Base-by-base conservation (phyloP, 768 basidiomycete genomes). In the Psilocybe cubensis region DNA sequence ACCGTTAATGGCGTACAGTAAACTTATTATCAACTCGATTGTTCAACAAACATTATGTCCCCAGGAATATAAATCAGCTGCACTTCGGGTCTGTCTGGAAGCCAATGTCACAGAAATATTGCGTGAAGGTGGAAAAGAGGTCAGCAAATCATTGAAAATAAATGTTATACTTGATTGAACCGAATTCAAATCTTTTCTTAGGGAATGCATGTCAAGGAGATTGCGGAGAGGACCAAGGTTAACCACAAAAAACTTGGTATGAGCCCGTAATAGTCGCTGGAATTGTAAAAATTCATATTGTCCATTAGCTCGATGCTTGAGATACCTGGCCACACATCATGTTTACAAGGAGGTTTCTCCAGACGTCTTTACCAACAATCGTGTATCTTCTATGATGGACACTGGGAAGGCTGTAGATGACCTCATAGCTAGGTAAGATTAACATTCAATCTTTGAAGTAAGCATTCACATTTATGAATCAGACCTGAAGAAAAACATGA, bases 181-280 rank as follows among this genome's bases (percentile, higher is more conserved):
- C 10, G 8, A 21, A 42, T 2, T 18, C 29, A 17, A 14, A 5
- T 43, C 6, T 27, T 17, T 4, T 20, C 28, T 27, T 56, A 74
- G 74, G 76, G 76, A 0, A 53, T 75, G 21, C 77, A 79, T 31
- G 66, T 72, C n/a, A 57, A 67, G 6, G 74, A 76, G 5, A 77
- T 79, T 35, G 74, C 71, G 11, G 65, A 61, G 21, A 70, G 14
- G 31, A 14, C 31, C 14, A 33, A 3, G 8, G 14, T 33, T 33
- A 14, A 33, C 14, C 8, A 14, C 31, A 14, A 33, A 14, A 3
- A 33, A 1, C 31, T 33, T 14, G 31, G 31, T 33, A 14, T n/a
- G n/a, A n/a, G 31, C 9, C 31, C 14, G 8, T 33, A 8, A 14
- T 33, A 14, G 8, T 33, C 31, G 9, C 31, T 33, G 31, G 8